phyloP scores from a whole-genome alignment of 306 rosid species.

The Morella rubra region DNA sequence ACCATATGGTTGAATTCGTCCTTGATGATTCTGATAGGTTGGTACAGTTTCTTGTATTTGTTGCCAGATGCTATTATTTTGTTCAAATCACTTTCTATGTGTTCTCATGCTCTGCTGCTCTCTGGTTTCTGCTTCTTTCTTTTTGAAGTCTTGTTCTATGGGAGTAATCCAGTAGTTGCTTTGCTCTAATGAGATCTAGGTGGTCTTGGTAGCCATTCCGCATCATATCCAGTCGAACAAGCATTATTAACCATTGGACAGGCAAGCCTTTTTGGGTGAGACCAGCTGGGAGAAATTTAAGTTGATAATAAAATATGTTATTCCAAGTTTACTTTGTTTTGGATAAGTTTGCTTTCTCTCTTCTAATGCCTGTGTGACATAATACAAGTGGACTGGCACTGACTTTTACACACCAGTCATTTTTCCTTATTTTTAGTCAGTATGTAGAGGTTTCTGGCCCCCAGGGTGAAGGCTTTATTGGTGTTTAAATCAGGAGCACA shows the following conservation, averaged over 20 bases:
- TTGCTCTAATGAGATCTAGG: neutral
- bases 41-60: slow-evolving; percentile 34
- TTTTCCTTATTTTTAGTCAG: neutral
- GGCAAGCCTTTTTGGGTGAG: neutral
- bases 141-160: neutral
- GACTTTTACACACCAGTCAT: neutral
- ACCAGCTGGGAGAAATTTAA: neutral
- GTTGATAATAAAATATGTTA: neutral
- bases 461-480: neutral
- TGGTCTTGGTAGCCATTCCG: neutral
- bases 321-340: neutral
- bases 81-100: slow-evolving; percentile 1
- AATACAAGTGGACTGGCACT: neutral
- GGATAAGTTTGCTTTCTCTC: neutral
- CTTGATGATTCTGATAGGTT: slow-evolving; percentile 78
- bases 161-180: neutral
- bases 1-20: slow-evolving; percentile 67
- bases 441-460: neutral
- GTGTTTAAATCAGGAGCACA: neutral
- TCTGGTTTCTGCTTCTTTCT: neutral
- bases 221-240: neutral
- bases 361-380: neutral
- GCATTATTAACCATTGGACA: neutral
- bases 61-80: neutral
- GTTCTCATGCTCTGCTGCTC: slow-evolving; percentile 6